phyloP scores from a whole-genome alignment of 2,329 filamentous ascomycete species.

The Microsporum canis region DNA sequence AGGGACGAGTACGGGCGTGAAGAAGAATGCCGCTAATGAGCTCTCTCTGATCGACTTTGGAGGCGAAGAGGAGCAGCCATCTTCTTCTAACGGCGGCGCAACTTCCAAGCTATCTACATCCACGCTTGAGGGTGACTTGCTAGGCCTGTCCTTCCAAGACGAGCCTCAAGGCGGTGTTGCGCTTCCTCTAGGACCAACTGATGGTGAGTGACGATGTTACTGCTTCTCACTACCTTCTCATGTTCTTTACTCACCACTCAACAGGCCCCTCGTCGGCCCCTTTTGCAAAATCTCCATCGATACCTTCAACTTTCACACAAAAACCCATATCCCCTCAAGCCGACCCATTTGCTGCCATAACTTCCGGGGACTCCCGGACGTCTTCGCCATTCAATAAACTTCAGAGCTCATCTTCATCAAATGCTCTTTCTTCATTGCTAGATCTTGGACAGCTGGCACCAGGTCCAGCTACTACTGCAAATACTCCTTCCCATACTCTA shows the following conservation, averaged over 20 bases:
- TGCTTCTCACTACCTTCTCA: background rate
- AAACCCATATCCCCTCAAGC: constrained; percentile 29
- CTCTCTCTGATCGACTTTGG: constrained; percentile 91
- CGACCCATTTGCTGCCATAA: constrained; percentile 52
- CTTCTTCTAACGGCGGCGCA: constrained; percentile 34
- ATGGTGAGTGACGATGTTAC: constrained; percentile 37
- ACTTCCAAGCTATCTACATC: constrained; percentile 37
- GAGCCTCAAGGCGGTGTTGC: constrained; percentile 57
- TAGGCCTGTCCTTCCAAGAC: constrained; percentile 74
- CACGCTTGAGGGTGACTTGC: constrained; percentile 62
- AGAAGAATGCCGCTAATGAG: constrained; percentile 60
- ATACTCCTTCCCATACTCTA: background rate
- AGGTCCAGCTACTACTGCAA: background rate
- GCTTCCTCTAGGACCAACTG: constrained; percentile 46
- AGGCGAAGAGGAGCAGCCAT: constrained; percentile 47
- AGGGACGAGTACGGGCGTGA: constrained; percentile 53
- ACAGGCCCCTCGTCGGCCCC: background rate
- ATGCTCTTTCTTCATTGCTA: constrained; percentile 22
- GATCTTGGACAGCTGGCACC: constrained; percentile 20
- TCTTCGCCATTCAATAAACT: constrained; percentile 29
- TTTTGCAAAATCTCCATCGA: constrained; percentile 20
- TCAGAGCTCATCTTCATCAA: constrained; percentile 15
- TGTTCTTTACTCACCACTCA: constrained; percentile 26
- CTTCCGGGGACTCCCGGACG: constrained; percentile 42
- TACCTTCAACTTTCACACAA: constrained; percentile 23